Percentiles rank a stretch among this genome's conserved stretches.
Evolutionary conservation across 2,329 filamentous ascomycete species (phyloP).

Genomic region (Penicillium sp.): DNA sequence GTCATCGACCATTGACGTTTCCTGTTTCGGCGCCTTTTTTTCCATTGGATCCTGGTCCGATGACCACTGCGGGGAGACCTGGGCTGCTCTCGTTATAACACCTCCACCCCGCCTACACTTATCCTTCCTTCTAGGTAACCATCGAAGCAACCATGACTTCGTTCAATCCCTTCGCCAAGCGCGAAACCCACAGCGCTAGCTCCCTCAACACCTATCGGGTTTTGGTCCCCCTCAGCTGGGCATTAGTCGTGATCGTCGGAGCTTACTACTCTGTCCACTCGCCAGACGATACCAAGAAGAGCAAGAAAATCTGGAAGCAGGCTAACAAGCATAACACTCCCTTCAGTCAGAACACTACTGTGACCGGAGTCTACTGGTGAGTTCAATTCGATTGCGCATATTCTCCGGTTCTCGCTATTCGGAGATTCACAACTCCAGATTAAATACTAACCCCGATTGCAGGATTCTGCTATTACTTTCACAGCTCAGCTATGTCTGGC

Average conservation of each 20-base stretch:
- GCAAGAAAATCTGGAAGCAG: conserved; percentile 73
- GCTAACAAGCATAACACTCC: conserved; percentile 68
- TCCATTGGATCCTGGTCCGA: conserved; percentile 1
- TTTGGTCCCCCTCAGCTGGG: conserved; percentile 72
- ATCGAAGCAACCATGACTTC: conserved; percentile 14
- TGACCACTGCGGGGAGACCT: conserved; percentile 2
- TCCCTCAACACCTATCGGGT: conserved; percentile 74
- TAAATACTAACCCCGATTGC: background rate
- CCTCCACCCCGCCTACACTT: background rate
- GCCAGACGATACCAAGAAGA: conserved; percentile 64
- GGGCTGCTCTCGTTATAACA: background rate
- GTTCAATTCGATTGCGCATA: conserved; percentile 16
- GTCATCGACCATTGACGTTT: conserved; percentile 1
- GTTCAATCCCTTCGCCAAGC: conserved; percentile 73
- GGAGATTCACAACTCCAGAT: background rate
- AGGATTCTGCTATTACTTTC: conserved; percentile 74
- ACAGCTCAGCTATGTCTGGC: conserved; percentile 73
- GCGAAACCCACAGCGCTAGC: conserved; percentile 64
- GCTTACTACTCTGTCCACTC: conserved; percentile 72
- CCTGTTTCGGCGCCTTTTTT: background rate
- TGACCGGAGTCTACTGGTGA: conserved; percentile 75
- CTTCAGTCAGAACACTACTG: conserved; percentile 70
- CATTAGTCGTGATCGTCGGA: conserved; percentile 69
- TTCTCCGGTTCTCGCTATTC: background rate
- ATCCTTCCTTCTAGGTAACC: background rate